Evolutionary conservation across 2,329 filamentous ascomycete genomes (phyloP).

Genomic region (Colletotrichum eremochloae): DNA sequence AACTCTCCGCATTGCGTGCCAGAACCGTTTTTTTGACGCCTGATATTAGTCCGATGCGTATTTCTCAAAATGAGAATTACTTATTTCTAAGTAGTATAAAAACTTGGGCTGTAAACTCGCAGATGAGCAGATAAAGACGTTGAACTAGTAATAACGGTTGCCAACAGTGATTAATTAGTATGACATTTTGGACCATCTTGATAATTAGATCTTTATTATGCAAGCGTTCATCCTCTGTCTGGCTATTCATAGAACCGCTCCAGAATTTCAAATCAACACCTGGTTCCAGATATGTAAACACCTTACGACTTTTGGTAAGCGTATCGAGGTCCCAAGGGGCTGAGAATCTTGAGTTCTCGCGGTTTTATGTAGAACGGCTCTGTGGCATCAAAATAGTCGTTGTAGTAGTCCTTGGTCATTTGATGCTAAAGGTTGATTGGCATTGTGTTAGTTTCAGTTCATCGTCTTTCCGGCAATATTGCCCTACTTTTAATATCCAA

Average conservation of each 20-base stretch:
- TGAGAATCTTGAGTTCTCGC: conserved; percentile 28
- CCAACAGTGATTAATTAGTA: background rate
- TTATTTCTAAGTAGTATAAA: background rate
- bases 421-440: conserved; percentile 3
- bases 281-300: background rate
- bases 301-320: conserved; percentile 17
- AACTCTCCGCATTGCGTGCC: too few species aligned
- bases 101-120: background rate
- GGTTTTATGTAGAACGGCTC: conserved; percentile 34
- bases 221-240: background rate
- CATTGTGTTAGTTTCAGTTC: background rate
- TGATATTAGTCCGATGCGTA: too few species aligned
- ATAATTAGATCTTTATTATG: background rate
- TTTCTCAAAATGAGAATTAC: background rate
- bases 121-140: background rate
- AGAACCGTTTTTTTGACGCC: too few species aligned
- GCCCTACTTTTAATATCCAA: conserved; percentile 36
- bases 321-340: conserved; percentile 32
- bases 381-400: conserved; percentile 37
- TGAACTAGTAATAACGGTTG: background rate
- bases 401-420: conserved; percentile 39
- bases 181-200: background rate
- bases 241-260: too few species aligned
- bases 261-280: background rate
- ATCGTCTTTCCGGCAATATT: background rate